These are phyloP conservation scores for Penicillium polonicum DNA, from an alignment of 2,329 filamentous ascomycete genomes.

Conservation along the genomic window DNA sequence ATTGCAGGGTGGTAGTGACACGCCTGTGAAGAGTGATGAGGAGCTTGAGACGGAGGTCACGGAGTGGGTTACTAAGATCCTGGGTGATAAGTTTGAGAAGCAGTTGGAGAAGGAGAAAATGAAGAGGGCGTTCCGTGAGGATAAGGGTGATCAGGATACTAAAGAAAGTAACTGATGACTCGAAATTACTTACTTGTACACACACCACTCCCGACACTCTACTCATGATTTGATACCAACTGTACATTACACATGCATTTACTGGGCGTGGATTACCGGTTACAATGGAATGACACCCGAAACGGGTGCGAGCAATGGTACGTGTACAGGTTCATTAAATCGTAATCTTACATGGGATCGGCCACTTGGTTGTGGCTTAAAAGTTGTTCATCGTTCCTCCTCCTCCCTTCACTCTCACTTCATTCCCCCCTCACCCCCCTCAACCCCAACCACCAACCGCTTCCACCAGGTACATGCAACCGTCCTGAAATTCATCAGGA, in stretches of 20 bases:
- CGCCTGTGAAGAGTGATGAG: slow-evolving; percentile 46
- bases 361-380: background rate
- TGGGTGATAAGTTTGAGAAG: slow-evolving; percentile 51
- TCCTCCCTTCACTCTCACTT: background rate
- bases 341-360: background rate
- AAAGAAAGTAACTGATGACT: background rate
- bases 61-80: slow-evolving; percentile 51
- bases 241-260: slow-evolving; percentile 20
- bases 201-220: slow-evolving; percentile 14
- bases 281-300: slow-evolving; percentile 9
- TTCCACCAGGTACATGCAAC: slow-evolving; percentile 10
- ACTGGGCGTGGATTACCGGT: slow-evolving; percentile 10
- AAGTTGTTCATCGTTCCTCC: background rate
- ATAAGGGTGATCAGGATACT: slow-evolving; percentile 11
- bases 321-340: background rate
- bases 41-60: slow-evolving; percentile 55
- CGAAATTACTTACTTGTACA: background rate
- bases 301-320: background rate
- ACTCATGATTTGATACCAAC: slow-evolving; percentile 22
- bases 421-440: background rate
- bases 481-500: slow-evolving; percentile 5
- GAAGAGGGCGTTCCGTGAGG: slow-evolving; percentile 20
- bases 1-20: slow-evolving; percentile 60
- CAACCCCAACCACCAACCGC: no score
- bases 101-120: slow-evolving; percentile 38